A percentile compares a stretch with the other conserved stretches of the same genome.
phyloP scores from a whole-genome alignment of 2,329 filamentous ascomycete species.

The Colletotrichum sp. region DNA sequence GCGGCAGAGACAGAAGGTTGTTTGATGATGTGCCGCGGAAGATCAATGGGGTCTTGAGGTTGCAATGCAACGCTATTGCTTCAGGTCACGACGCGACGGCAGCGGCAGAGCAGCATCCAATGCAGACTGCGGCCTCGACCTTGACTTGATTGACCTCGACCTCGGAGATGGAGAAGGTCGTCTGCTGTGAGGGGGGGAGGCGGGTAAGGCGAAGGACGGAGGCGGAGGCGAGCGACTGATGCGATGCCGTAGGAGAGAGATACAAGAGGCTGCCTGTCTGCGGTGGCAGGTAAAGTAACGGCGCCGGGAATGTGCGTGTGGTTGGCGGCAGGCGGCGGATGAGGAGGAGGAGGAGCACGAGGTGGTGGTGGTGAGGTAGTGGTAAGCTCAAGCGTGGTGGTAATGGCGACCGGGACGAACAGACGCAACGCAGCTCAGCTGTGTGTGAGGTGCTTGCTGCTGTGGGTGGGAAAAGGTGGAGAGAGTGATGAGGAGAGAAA shows the following conservation, averaged over 20 bases:
- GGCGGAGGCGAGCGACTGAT: background rate
- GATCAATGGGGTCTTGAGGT: background rate
- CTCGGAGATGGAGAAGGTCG: slow-evolving; percentile 23
- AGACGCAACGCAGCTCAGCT: background rate
- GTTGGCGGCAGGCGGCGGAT: background rate
- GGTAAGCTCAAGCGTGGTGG: slow-evolving; percentile 4
- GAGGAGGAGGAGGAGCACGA: background rate
- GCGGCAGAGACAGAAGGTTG: background rate
- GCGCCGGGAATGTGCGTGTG: slow-evolving; percentile 23
- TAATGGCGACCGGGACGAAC: slow-evolving; percentile 13
- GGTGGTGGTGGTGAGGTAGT: background rate
- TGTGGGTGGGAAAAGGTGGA: slow-evolving; percentile 33
- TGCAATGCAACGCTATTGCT: background rate
- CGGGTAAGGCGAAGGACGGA: background rate
- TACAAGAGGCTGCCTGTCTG: background rate
- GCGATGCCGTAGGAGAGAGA: background rate
- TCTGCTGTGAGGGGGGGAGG: background rate
- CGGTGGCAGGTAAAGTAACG: background rate
- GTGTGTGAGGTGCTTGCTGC: slow-evolving; percentile 17
- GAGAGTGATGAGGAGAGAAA: slow-evolving; percentile 26
- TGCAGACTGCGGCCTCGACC: background rate
- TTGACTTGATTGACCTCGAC: slow-evolving; percentile 1
- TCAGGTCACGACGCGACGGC: background rate
- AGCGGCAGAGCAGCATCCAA: background rate
- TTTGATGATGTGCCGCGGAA: slow-evolving; percentile 15